Base-by-base conservation (phyloP, 2,329 filamentous ascomycete species). In the Helotiales sp. region DNA sequence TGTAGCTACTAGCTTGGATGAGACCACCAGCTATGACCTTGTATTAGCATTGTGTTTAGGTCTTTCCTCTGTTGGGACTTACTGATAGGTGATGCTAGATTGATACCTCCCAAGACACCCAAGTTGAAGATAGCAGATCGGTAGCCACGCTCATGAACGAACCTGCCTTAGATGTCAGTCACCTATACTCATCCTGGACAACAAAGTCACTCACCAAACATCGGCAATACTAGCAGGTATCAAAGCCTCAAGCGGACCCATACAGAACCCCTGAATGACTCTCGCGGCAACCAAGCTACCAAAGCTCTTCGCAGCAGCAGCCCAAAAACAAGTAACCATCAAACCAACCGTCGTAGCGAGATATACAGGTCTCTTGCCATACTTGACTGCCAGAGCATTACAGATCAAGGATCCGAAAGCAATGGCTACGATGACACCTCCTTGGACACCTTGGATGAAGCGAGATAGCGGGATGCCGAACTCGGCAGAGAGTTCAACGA, bases 131-230 rank as follows among this genome's bases (percentile, higher is more conserved):
- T 69, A 10, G 73, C 72, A 24, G 70, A 73, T 12, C 73, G 67
- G 47, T 71, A 72, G 0, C 75, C 75, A 52, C 75, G 68, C 58
- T 77, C 74, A 61, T 77, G 75, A n/a, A 76, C 73, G 54, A 74
- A 76, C 70, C 58, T 60, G 17, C 0, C 2, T 22, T 4, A 15
- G 8, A 17, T 33, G 19, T 51, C 19, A 52, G 46, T 36, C 8
- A 15, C 2, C 1, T 13, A 9, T n/a, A 22, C 25, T 12, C 9
- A 40, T 5, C 13, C 13, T 10, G 6, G 4, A 10, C 27, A 10
- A 6, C 12, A 13, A n/a, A 22, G n/a, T 12, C 12, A 47, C 55
- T 55, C 19, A 61, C 66, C 73, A 77, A 19, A 77, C 68, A 66
- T 77, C 75, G 1, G 70, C 69, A 59, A 77, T 76, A 0, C 73